These are phyloP conservation scores for Brettanomyces nanus DNA, from an alignment of 805 yeast species.

Conservation along the genomic window DNA sequence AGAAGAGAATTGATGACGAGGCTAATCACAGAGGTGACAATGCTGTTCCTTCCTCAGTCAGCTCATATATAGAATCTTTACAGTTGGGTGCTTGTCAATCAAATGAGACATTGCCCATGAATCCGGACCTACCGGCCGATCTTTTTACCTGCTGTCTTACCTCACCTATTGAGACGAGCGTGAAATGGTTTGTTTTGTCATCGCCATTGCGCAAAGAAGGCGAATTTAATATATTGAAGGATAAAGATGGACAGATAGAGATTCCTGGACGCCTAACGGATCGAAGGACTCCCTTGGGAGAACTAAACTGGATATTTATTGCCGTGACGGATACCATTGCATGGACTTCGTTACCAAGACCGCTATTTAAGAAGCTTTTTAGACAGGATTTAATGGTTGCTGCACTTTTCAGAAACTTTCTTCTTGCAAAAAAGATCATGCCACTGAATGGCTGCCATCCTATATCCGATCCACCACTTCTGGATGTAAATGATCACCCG, in stretches of 20 bases:
- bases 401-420: conserved; percentile 85
- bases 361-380: conserved; percentile 80
- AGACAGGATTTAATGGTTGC: conserved; percentile 97
- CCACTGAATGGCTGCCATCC: conserved; percentile 91
- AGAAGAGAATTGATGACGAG: conserved; percentile 82
- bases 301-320: conserved; percentile 93
- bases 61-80: conserved; percentile 74
- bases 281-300: conserved; percentile 92
- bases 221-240: conserved; percentile 40
- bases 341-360: conserved; percentile 86
- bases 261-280: conserved; percentile 91
- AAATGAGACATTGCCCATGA: conserved; percentile 82
- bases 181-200: conserved; percentile 85
- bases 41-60: conserved; percentile 51
- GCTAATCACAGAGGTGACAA: conserved; percentile 48
- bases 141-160: conserved; percentile 92
- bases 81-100: conserved; percentile 90
- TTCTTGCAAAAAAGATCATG: conserved; percentile 90
- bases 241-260: conserved; percentile 47
- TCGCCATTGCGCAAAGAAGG: conserved; percentile 50
- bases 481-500: conserved; percentile 76
- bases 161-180: conserved; percentile 90
- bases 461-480: conserved; percentile 85
- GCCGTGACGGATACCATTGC: conserved; percentile 98
- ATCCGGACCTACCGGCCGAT: conserved; percentile 93